Evolutionary conservation across 495 filamentous ascomycete species (phyloP).

Genomic region (Saxispiralis lemnorum): DNA sequence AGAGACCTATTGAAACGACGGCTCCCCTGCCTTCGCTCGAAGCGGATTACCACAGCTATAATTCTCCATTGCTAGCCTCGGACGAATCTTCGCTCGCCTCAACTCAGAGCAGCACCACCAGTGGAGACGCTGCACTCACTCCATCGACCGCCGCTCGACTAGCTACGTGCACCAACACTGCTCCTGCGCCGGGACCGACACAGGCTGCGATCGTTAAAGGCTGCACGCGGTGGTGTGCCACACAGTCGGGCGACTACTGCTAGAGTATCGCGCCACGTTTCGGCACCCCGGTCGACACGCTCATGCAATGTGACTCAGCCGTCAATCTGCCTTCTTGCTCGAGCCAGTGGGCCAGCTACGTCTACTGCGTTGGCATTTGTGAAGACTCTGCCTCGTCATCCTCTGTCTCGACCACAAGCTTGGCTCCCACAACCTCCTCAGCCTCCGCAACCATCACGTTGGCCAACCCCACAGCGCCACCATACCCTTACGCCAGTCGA

Average conservation of each 20-base stretch:
- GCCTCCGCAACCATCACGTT: slow-evolving; percentile 1
- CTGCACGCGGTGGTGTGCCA: slow-evolving; percentile 8
- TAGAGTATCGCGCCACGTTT: background rate
- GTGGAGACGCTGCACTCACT: too few species aligned
- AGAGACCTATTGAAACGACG: too few species aligned
- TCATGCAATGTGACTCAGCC: slow-evolving; percentile 16
- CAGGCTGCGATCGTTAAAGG: slow-evolving; percentile 3
- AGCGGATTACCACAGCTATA: too few species aligned
- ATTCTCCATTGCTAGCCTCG: too few species aligned
- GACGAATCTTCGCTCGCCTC: too few species aligned
- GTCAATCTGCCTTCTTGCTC: slow-evolving; percentile 8
- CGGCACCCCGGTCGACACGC: slow-evolving; percentile 1
- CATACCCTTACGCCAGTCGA: background rate
- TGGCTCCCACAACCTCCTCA: background rate
- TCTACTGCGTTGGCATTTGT: slow-evolving; percentile 9
- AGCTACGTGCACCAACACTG: background rate
- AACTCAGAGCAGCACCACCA: too few species aligned
- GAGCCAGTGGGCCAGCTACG: background rate
- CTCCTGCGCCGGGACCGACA: slow-evolving; percentile 1
- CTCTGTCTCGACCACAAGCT: background rate
- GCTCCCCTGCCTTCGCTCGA: too few species aligned
- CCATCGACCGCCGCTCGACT: too few species aligned
- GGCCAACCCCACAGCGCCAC: background rate
- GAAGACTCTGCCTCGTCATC: background rate
- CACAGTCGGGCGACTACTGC: slow-evolving; percentile 3